Evolutionary conservation across 1,284 basidiomycete species (phyloP), one percentile per base, ranked within the genome.

Genomic region (Ceratobasidium sp.): DNA sequence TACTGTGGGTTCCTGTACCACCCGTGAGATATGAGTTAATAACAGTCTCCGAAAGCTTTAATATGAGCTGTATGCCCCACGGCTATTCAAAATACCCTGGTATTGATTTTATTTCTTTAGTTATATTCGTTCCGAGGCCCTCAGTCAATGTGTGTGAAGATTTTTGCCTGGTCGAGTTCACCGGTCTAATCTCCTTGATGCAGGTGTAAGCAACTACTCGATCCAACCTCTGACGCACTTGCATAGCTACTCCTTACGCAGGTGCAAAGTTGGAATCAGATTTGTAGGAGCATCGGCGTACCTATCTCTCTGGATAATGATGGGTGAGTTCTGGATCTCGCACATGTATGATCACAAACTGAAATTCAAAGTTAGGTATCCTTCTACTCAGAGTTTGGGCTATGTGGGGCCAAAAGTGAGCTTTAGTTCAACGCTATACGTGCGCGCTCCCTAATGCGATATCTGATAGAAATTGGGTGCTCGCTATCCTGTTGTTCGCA

Each of bases 331-430:
- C 17, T 46, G n/a, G 17, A 29, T 29, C 43, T 15, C 22, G 4
- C n/a, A n/a, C 13, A 49, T 49, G 25, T 57, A 1, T 19, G 13
- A 19, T 29, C 25, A 34, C 25, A 34, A 46, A 66, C 32, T 19
- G 17, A 34, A 51, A 34, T 34, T 17, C 3, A 17, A 37, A 15
- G n/a, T 19, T 17, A 75, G 71, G 49, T n/a, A 75, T 75, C 9
- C 62, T 75, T n/a, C 46, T 65, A 17, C 51, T 65, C 32, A 46
- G 71, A 32, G 71, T 75, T 2, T 75, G 71, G 71, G 71, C 62
- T 9, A 54, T 75, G 43, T 75, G 71, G 71, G 71, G 71, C n/a
- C 61, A 62, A 46, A 54, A 75, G 71, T 75, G 54, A 54, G 71
- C 11, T 25, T 25, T n/a, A 29, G 37, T 11, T 22, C 40, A 54